Conservation (phyloP, 2,329 filamentous ascomycete genomes). For the Aaosphaeria pasadenensis region DNA sequence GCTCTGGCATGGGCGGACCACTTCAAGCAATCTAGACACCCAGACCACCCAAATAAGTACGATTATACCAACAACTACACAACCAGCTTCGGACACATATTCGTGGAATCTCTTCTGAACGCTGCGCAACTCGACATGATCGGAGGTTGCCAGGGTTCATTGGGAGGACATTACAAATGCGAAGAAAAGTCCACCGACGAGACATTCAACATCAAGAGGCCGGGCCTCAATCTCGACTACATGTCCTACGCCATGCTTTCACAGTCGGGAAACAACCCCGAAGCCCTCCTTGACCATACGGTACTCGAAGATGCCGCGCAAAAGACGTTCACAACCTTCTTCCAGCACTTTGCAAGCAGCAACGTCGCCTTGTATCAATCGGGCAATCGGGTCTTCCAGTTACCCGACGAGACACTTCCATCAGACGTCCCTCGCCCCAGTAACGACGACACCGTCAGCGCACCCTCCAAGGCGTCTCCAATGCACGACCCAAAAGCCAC, state of each 20-base stretch:
- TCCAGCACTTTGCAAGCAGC: neutral
- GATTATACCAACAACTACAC: neutral
- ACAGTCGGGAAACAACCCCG: neutral
- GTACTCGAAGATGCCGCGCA: neutral
- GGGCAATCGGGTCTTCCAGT: neutral
- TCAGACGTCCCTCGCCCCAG: neutral
- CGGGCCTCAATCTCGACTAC: neutral
- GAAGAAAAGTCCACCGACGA: neutral
- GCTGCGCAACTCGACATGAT: neutral
- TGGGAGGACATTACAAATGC: neutral
- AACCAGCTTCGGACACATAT: neutral
- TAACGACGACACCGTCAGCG: neutral
- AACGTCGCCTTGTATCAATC: neutral
- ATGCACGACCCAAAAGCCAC: neutral
- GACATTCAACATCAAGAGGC: neutral
- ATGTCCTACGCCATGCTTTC: neutral
- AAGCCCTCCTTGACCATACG: neutral
- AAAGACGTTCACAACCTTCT: neutral
- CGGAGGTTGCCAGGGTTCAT: neutral
- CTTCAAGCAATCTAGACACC: neutral
- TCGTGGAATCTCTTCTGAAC: neutral
- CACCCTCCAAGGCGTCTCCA: neutral
- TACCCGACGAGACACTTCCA: neutral
- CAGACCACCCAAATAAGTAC: neutral
- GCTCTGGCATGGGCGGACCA: neutral